Evolutionary conservation across 306 rosid genomes (phyloP).

Genomic region (Lablab purpureus): DNA sequence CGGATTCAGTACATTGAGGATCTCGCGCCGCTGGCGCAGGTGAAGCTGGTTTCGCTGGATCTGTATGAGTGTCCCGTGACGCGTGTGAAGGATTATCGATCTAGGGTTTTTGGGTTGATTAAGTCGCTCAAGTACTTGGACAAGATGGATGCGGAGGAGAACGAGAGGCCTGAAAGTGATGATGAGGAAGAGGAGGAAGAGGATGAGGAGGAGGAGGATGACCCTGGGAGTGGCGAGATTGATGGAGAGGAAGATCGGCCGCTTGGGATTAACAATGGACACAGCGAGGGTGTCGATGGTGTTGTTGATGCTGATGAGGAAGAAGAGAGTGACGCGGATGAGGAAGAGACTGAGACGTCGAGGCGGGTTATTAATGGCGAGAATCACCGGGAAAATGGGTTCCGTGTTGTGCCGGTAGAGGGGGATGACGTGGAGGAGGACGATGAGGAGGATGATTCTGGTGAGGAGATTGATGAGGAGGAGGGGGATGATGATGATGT

Average conservation of each 20-base stretch:
- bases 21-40: constrained; percentile 87
- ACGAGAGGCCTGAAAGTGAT: constrained; percentile 85
- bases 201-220: constrained; percentile 68
- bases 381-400: constrained; percentile 67
- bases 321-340: constrained; percentile 92
- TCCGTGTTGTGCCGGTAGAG: constrained; percentile 62
- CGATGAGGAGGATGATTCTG: constrained; percentile 70
- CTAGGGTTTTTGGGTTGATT: constrained; percentile 94
- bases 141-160: constrained; percentile 95
- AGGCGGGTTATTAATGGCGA: constrained; percentile 58
- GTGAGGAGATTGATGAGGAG: constrained; percentile 87
- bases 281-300: constrained; percentile 71
- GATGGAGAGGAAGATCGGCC: constrained; percentile 82
- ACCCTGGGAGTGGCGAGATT: constrained; percentile 90
- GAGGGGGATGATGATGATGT: constrained; percentile 85
- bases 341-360: constrained; percentile 76
- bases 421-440: constrained; percentile 63
- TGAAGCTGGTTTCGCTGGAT: constrained; percentile 87
- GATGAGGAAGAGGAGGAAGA: constrained; percentile 72
- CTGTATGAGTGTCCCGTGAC: constrained; percentile 95
- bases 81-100: constrained; percentile 90
- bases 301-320: constrained; percentile 89
- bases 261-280: constrained; percentile 64
- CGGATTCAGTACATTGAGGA: constrained; percentile 86
- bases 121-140: constrained; percentile 85